Conservation (phyloP, 1,139 yeast species). For the Sugiyamaella pinicola region DNA sequence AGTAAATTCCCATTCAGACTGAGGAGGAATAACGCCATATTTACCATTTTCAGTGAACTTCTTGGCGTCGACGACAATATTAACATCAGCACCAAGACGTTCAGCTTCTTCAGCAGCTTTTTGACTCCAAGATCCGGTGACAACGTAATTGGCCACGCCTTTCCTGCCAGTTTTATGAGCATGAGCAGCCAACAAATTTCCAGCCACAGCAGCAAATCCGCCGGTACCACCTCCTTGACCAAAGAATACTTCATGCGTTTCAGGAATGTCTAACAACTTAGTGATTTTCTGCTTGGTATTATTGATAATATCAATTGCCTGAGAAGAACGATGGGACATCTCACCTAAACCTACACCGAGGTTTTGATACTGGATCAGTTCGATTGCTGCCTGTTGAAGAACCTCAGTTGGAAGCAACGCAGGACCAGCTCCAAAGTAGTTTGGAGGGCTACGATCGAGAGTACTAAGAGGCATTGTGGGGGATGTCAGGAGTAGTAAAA, state of each 20-base stretch:
- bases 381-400: conserved; percentile 83
- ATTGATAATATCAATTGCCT: conserved; percentile 76
- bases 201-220: conserved; percentile 85
- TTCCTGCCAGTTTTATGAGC: conserved; percentile 61
- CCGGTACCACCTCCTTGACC: conserved; percentile 98
- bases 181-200: conserved; percentile 76
- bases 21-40: conserved; percentile 69
- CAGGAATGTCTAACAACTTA: conserved; percentile 73
- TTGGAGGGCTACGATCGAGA: conserved; percentile 47
- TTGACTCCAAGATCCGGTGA: conserved; percentile 92
- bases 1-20: conserved; percentile 58
- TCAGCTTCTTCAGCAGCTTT: conserved; percentile 85
- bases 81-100: conserved; percentile 77
- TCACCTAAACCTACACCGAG: conserved; percentile 89
- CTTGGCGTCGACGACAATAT: conserved; percentile 68
- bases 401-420: conserved; percentile 85
- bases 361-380: conserved; percentile 67
- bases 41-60: conserved; percentile 50
- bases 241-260: conserved; percentile 89
- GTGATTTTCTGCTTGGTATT: conserved; percentile 68
- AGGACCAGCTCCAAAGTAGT: conserved; percentile 97
- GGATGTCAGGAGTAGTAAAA: not conserved
- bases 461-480: conserved; percentile 1
- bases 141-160: conserved; percentile 83
- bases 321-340: conserved; percentile 88